Conservation (phyloP, 495 filamentous ascomycete genomes). For the Cercophora sp. region DNA sequence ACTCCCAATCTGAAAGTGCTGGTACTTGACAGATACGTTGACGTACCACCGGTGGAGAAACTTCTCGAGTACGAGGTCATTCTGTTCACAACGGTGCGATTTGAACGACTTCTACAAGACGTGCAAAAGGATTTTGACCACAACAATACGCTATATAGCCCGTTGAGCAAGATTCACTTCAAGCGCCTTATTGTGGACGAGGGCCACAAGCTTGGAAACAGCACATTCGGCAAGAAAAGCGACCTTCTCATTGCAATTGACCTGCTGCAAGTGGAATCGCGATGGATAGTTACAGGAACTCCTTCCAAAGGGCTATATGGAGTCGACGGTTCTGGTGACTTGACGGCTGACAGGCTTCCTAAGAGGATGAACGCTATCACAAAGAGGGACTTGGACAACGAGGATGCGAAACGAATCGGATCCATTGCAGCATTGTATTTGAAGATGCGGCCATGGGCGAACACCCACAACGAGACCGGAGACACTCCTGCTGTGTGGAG, state of each 20-base stretch:
- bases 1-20: conserved; percentile 62
- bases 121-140: too few relatives aligned
- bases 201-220: conserved; percentile 73
- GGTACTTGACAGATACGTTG: conserved; percentile 43
- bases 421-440: conserved; percentile 67
- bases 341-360: neutral
- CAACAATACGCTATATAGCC: conserved; percentile 20
- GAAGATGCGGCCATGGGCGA: conserved; percentile 70
- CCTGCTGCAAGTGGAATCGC: conserved; percentile 63
- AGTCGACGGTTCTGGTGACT: conserved; percentile 46
- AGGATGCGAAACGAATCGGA: conserved; percentile 72
- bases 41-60: conserved; percentile 53
- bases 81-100: conserved; percentile 69
- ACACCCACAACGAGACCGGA: conserved; percentile 28
- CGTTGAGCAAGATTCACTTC: conserved; percentile 70
- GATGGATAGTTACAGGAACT: conserved; percentile 91
- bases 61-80: conserved; percentile 73
- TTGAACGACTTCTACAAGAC: conserved; percentile 61
- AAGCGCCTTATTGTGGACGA: conserved; percentile 88
- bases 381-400: conserved; percentile 52
- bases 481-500: conserved; percentile 59
- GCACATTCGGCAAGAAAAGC: conserved; percentile 51
- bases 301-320: conserved; percentile 79
- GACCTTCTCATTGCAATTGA: conserved; percentile 65
- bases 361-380: neutral